Base-by-base conservation (phyloP, 169 alveolate genomes). In the Cryptosporidium bovis region DNA sequence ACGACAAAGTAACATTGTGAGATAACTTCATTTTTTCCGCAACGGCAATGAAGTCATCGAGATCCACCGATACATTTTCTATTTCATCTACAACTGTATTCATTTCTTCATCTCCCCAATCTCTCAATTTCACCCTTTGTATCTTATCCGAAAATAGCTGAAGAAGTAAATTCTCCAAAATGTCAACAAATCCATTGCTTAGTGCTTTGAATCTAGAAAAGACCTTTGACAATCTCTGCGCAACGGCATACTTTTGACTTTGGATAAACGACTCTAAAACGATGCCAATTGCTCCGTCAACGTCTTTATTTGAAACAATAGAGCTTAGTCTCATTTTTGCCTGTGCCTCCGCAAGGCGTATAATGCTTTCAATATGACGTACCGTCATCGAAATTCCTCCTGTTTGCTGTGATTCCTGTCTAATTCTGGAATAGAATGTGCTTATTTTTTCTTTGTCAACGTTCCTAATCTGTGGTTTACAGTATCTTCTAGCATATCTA, bases 381-480 rank as follows among this genome's bases (percentile, higher is more conserved):
- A 97, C 96, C 8, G 99, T 97, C 82, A 98, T 96, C 20, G 98
- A 93, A 66, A 97, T 95, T 8, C 99, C 99, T 58, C 99, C 99
- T n/a, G 97, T 95, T n/a, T 94, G 93, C 64, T 95, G 93, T 31
- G 99, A 94, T 92, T 96, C 97, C 82, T 96, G 97, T 87, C 99
- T 93, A 67, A 98, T 95, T 60, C 96, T 96, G 48, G 98, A 90
- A 92, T 98, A 98, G 91, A 98, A 97, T 62, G 90, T 92, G 27
- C 95, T 94, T 51, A 94, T 96, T 94, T 93, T 97, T 82, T 95
- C 98, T 82, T 93, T 92, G 67, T 96, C 96, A 0, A 96, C 92
- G 58, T 94, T 95, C 16, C 93, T 93, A 48, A 95, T 82, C 82
- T 96, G 95, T 36, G 97, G 98, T 2, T 91, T 90, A 5, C 93